Conservation (phyloP, 345 rosid species). For the Gossypioides kirkii region DNA sequence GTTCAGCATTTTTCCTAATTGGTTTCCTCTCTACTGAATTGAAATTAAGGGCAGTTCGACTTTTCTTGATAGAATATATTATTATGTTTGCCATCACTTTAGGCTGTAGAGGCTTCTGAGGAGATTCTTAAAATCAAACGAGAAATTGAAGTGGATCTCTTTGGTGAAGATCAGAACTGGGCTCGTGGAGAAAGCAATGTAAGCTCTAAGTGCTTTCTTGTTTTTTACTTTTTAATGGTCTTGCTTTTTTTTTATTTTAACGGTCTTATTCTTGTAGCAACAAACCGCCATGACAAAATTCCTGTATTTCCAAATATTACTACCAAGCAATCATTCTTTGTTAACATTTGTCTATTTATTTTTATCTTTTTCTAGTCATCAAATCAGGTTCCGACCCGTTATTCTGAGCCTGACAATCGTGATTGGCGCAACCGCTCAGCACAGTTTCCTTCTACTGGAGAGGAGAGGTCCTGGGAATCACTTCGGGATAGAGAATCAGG, state of each 20-base stretch:
- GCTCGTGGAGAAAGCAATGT: slow-evolving; percentile 56
- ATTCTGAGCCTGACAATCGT: slow-evolving; percentile 77
- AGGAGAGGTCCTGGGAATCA: slow-evolving; percentile 67
- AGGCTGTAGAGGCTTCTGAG: slow-evolving; percentile 51
- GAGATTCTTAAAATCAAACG: slow-evolving; percentile 57
- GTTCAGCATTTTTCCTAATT: background rate
- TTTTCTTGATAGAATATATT: background rate
- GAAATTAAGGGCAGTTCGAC: background rate
- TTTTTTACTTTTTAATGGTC: background rate
- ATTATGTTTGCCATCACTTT: slow-evolving; percentile 9
- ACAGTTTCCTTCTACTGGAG: slow-evolving; percentile 50
- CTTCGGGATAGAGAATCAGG: slow-evolving; percentile 45
- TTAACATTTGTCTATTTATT: background rate
- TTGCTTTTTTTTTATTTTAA: background rate
- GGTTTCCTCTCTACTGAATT: background rate
- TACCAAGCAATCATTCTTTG: background rate
- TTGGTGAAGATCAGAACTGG: slow-evolving; percentile 80
- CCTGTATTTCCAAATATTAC: background rate
- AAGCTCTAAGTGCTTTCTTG: slow-evolving; percentile 21
- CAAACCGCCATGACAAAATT: background rate
- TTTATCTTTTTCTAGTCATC: slow-evolving; percentile 28
- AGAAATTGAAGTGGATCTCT: slow-evolving; percentile 67
- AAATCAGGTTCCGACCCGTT: slow-evolving; percentile 54
- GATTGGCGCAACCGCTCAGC: slow-evolving; percentile 84
- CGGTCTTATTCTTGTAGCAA: background rate